These are phyloP conservation scores for Coffea canephora DNA, from an alignment of 257 asterid species.

Conservation along the genomic window DNA sequence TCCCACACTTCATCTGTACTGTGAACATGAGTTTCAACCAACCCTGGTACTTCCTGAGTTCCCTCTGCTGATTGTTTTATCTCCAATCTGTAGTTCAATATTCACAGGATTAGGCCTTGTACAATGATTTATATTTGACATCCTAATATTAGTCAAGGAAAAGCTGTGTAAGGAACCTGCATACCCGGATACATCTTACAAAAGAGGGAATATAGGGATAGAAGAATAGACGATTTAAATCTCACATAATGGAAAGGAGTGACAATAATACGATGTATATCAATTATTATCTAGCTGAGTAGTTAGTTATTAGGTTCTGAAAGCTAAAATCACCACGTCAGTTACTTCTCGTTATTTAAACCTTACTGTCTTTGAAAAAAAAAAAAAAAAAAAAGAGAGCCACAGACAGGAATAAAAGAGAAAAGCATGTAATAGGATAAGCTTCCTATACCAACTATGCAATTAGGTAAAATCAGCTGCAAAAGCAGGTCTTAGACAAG, in stretches of 20 bases:
- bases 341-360: background rate
- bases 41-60: slow-evolving; percentile 98
- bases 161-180: background rate
- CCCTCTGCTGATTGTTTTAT: slow-evolving; percentile 99
- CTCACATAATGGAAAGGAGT: background rate
- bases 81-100: slow-evolving; percentile 70
- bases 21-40: slow-evolving; percentile 75
- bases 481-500: background rate
- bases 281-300: background rate
- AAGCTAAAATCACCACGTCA: background rate
- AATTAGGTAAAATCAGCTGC: background rate
- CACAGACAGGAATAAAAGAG: background rate
- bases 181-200: background rate
- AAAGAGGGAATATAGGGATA: background rate
- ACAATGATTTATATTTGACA: background rate
- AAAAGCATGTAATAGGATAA: background rate
- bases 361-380: background rate
- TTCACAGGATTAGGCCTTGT: background rate
- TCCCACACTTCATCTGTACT: slow-evolving; percentile 86
- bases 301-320: background rate
- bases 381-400: background rate
- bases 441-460: background rate
- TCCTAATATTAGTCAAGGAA: background rate
- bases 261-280: background rate
- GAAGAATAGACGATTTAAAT: background rate